Conservation (phyloP, 1,139 yeast species). For the Eremothecium sinecaudum region DNA sequence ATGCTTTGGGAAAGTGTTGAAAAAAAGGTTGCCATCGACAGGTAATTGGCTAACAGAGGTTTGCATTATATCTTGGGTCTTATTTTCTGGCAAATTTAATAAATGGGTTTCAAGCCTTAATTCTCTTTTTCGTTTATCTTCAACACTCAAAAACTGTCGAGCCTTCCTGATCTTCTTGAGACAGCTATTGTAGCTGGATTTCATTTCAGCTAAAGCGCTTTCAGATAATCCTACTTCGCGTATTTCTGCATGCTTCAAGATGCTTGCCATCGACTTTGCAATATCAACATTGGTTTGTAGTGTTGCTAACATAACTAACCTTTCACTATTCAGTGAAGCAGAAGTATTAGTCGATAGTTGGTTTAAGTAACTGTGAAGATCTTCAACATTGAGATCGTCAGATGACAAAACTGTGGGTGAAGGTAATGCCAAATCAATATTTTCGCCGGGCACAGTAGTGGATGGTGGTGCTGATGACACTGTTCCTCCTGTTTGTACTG, state of each 20-base stretch:
- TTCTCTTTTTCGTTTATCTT: slow-evolving; percentile 6
- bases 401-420: not conserved
- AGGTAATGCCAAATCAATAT: slow-evolving; percentile 1
- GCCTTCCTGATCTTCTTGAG: slow-evolving; percentile 16
- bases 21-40: not conserved
- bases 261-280: slow-evolving; percentile 26
- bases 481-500: too few species aligned
- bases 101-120: not conserved
- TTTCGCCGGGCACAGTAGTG: not conserved
- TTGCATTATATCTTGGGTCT: not conserved
- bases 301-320: slow-evolving; percentile 12
- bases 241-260: slow-evolving; percentile 25
- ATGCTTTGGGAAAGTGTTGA: not conserved
- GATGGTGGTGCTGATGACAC: not conserved
- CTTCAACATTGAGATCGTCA: slow-evolving; percentile 7
- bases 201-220: slow-evolving; percentile 22
- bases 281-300: slow-evolving; percentile 24
- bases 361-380: slow-evolving; percentile 5
- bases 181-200: slow-evolving; percentile 15
- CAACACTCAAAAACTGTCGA: slow-evolving; percentile 8
- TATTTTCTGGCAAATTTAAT: not conserved
- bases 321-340: slow-evolving; percentile 8
- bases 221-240: slow-evolving; percentile 25
- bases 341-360: slow-evolving; percentile 5
- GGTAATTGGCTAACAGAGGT: not conserved